Evolutionary conservation across 352 stramenopile genomes (phyloP).

Genomic region (Globisporangium cystogenes): DNA sequence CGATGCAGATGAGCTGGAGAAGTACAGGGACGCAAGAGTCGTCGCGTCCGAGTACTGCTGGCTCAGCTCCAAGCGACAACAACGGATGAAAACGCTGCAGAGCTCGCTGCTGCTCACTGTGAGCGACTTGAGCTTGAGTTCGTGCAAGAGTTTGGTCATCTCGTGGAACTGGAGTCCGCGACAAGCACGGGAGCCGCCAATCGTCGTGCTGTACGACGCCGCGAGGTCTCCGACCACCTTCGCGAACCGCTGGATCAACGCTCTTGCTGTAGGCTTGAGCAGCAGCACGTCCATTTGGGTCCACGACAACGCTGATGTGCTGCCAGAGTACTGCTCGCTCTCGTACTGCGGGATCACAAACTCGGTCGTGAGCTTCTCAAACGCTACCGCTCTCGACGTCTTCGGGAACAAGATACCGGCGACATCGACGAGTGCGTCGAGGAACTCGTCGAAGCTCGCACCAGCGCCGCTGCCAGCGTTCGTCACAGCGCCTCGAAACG

Average conservation of each 20-base stretch:
- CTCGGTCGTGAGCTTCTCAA: constrained; percentile 30
- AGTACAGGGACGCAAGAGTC: constrained; percentile 14
- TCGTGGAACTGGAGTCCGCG: constrained; percentile 46
- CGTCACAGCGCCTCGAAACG: constrained; percentile 24
- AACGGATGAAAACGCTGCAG: constrained; percentile 53
- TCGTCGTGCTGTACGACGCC: constrained; percentile 38
- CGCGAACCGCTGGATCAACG: constrained; percentile 32
- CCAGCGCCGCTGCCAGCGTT: constrained; percentile 19
- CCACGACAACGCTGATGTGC: constrained; percentile 25
- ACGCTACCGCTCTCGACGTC: constrained; percentile 23
- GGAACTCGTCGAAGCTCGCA: constrained; percentile 45
- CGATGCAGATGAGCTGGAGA: constrained; percentile 4
- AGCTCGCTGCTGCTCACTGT: constrained; percentile 36
- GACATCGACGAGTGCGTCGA: constrained; percentile 55
- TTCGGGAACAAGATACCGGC: constrained; percentile 34
- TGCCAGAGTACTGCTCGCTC: constrained; percentile 15
- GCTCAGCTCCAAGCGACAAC: constrained; percentile 26
- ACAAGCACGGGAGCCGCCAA: constrained; percentile 17
- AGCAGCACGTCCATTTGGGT: constrained; percentile 32
- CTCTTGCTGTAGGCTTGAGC: constrained; percentile 15
- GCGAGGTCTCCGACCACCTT: constrained; percentile 39
- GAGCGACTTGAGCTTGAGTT: constrained; percentile 37
- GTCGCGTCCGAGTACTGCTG: constrained; percentile 12
- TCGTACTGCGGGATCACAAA: constrained; percentile 37
- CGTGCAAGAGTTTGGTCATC: constrained; percentile 41